Base-by-base conservation (phyloP, 1,139 yeast species). In the Nakaseomyces delphensis region DNA sequence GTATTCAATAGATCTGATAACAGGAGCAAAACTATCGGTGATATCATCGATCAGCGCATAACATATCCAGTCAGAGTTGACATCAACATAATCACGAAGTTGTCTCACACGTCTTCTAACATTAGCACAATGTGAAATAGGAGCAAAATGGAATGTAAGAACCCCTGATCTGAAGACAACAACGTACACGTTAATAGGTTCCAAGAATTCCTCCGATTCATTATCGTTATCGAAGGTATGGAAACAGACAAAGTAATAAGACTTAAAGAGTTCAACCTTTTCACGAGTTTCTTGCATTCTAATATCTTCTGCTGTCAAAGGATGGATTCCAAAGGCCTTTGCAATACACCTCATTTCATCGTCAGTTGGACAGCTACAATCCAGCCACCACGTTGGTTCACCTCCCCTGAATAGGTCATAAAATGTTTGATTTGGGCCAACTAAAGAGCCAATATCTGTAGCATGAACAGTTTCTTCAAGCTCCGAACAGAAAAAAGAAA, bases 21-120 rank as follows among this genome's bases (percentile, higher is more conserved):
- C 83, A 1, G 96, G 96, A 13, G 94, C 95, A 64, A 86, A 87
- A 38, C 87, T 81, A 73, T 87, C 96, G 8, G 95, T 85, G 51
- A 87, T 87, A 60, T 87, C 96, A 72, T 87, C 96, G 50, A 87
- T 83, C 48, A 87, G 65, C 8, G 96, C 96, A 64, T 87, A 87
- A 64, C 95, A 87, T 40, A 87, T 67, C 96, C 96, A 87, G 64
- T 87, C 96, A 1, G 95, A 81, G 48, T 85, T 77, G 10, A 87
- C 94, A 50, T 78, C 79, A 33, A 87, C 89, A 58, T 86, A 86
- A 56, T 85, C 96, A 46, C 93, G 73, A 51, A 87, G 71, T 63
- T 87, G 96, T 54, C 96, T 76, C 39, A 87, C 93, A 66, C 96
- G 83, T 60, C 95, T 74, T 63, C 96, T 76, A 33, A 87, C 96